Evolutionary conservation across 331 rosid species (phyloP), one percentile per base, ranked within the genome.

Genomic region (Ulmus americana): DNA sequence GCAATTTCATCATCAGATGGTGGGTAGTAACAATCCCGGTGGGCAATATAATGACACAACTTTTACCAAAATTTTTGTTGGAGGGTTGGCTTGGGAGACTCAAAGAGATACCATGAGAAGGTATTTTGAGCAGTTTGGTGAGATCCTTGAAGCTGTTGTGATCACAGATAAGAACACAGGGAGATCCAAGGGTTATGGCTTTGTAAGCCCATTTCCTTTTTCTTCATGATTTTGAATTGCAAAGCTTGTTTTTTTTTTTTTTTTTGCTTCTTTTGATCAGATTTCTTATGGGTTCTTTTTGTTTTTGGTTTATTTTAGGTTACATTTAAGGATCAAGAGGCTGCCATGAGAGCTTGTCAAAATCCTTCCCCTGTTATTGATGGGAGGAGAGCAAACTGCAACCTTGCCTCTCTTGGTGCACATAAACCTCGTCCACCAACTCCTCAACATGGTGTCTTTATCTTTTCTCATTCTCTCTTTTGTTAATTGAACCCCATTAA

Each of bases 21-120:
- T 65, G 81, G 84, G 83, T 42, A 61, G 82, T 45, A 77, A 65
- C 66, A 83, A 76, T 64, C 73, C 48, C 1, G 69, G 72, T 1
- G 69, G 72, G 44, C 88, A 80, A 61, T 73, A 88, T 79, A 86
- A 76, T 83, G 98, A 92, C 79, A 80, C 97, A 55, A 85, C 90
- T 47, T 83, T 88, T 55, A 92, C 97, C 63, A 92, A 92, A 76
- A 79, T 92, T 61, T 92, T 92, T 72, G 98, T 92, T 55, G 98
- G 98, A 68, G 98, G 98, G 40, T 77, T 92, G 64, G 98, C 98
- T 71, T 92, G 98, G 98, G 98, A 87, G 80, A 92, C 98, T 74
- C 95, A 89, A 15, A 85, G 91, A 53, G 95, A 86, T n/a, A 83
- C 97, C 44, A 82, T 92, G 97, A 78, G 83, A 14, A 87, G 85